Evolutionary conservation across 1,284 basidiomycete genomes (phyloP).

Genomic region (Rhodotorula sp.): DNA sequence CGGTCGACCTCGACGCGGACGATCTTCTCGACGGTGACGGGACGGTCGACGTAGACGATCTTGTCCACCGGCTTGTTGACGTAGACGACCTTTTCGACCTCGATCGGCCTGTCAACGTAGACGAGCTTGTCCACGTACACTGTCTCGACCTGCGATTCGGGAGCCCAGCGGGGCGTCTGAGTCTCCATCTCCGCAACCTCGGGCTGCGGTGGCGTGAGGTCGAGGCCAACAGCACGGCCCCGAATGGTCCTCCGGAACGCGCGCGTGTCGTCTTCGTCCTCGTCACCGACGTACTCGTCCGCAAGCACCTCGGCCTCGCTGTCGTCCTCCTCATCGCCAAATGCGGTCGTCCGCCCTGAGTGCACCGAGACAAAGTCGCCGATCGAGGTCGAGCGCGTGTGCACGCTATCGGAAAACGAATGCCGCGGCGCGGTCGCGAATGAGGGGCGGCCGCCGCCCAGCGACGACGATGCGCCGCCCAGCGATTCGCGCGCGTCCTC

Average conservation of each 20-base stretch:
- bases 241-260: slow-evolving; percentile 25
- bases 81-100: slow-evolving; percentile 12
- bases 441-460: slow-evolving; percentile 13
- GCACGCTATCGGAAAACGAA: slow-evolving; percentile 61
- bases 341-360: slow-evolving; percentile 25
- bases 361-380: slow-evolving; percentile 61
- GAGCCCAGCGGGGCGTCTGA: slow-evolving; percentile 8
- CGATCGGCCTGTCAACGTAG: slow-evolving; percentile 4
- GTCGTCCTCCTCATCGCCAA: slow-evolving; percentile 59
- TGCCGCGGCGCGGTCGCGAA: slow-evolving; percentile 18
- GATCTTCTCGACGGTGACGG: slow-evolving; percentile 4
- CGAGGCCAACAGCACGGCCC: slow-evolving; percentile 1
- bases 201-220: background rate
- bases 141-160: slow-evolving; percentile 7
- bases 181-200: slow-evolving; percentile 61
- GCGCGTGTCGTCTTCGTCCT: slow-evolving; percentile 9
- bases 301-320: slow-evolving; percentile 65
- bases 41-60: slow-evolving; percentile 17
- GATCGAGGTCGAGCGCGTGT: slow-evolving; percentile 56
- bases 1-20: slow-evolving; percentile 18
- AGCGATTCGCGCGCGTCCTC: slow-evolving; percentile 75
- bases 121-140: slow-evolving; percentile 30
- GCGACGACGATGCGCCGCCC: slow-evolving; percentile 29
- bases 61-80: slow-evolving; percentile 11
- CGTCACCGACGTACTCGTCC: background rate